These are phyloP conservation scores for Chionographis japonica DNA, from an alignment of 106 monocot genomes.

Conservation along the genomic window DNA sequence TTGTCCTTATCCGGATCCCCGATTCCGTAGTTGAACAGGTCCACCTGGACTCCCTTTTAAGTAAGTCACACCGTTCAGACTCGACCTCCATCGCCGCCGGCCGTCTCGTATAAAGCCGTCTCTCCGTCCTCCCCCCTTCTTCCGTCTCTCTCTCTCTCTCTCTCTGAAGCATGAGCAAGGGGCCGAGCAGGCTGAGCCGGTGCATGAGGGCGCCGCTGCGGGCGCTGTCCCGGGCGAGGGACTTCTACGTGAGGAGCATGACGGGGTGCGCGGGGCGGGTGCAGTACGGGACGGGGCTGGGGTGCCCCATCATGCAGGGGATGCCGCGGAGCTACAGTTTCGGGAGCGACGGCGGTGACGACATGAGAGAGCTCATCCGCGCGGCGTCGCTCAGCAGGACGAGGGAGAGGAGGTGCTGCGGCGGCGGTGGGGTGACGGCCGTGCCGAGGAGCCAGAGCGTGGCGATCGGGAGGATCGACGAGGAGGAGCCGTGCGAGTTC, in stretches of 20 bases:
- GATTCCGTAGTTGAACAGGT: no score
- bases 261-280: not conserved
- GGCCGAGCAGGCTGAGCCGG: not conserved
- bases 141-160: no score
- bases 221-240: slow-evolving; percentile 1
- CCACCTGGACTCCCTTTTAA: no score
- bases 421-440: not conserved
- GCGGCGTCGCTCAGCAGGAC: not conserved
- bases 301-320: not conserved
- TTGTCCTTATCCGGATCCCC: no score
- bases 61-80: no score
- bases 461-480: slow-evolving; percentile 9
- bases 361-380: slow-evolving; percentile 1
- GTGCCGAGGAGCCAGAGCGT: slow-evolving; percentile 4
- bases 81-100: no score
- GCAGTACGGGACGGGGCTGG: not conserved
- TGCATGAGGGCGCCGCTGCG: slow-evolving; percentile 3
- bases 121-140: no score
- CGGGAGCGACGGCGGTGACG: not conserved
- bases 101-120: no score
- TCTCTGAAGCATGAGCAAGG: no score
- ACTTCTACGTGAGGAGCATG: slow-evolving; percentile 9
- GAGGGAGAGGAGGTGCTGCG: not conserved
- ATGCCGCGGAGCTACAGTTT: not conserved
- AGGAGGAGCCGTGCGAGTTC: slow-evolving; percentile 1